Conservation (phyloP, 129 eudicot genomes). For the Pittosporum tobira region DNA sequence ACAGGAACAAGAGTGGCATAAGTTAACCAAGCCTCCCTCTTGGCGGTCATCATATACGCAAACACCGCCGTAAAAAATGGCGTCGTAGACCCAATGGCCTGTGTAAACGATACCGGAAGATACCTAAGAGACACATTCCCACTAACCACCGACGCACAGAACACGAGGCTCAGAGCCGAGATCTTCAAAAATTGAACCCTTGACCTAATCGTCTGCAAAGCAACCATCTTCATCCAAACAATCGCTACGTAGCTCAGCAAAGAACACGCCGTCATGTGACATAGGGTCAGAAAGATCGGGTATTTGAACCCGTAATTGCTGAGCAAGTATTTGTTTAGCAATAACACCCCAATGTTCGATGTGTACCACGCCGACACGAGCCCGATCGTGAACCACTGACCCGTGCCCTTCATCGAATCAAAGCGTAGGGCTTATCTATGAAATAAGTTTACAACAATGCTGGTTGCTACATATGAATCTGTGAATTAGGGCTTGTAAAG, state of each 20-base stretch:
- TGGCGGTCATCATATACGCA: slow-evolving; percentile 15
- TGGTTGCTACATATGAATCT: not conserved
- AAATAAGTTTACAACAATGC: not conserved
- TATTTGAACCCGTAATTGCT: slow-evolving; percentile 21
- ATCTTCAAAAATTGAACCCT: slow-evolving; percentile 15
- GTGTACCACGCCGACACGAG: slow-evolving; percentile 24
- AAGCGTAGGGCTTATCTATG: not conserved
- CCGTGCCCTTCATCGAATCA: slow-evolving; percentile 15
- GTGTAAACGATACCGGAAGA: slow-evolving; percentile 20
- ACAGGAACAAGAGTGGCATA: slow-evolving; percentile 15
- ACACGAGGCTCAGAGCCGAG: slow-evolving; percentile 17
- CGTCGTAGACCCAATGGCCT: slow-evolving; percentile 20
- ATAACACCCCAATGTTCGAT: slow-evolving; percentile 19
- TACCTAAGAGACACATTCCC: slow-evolving; percentile 21
- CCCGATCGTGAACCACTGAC: slow-evolving; percentile 25
- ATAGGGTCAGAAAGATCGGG: slow-evolving; percentile 21
- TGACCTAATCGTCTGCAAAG: slow-evolving; percentile 12
- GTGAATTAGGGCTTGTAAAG: not conserved
- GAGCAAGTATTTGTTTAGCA: slow-evolving; percentile 19
- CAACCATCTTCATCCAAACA: slow-evolving; percentile 16
- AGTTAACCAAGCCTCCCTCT: slow-evolving; percentile 24
- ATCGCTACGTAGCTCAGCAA: slow-evolving; percentile 14
- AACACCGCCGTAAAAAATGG: slow-evolving; percentile 22
- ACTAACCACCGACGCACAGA: slow-evolving; percentile 20
- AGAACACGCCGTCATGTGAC: slow-evolving; percentile 24